Evolutionary conservation across 306 rosid species (phyloP).

Genomic region (Quercus berberidifolia): DNA sequence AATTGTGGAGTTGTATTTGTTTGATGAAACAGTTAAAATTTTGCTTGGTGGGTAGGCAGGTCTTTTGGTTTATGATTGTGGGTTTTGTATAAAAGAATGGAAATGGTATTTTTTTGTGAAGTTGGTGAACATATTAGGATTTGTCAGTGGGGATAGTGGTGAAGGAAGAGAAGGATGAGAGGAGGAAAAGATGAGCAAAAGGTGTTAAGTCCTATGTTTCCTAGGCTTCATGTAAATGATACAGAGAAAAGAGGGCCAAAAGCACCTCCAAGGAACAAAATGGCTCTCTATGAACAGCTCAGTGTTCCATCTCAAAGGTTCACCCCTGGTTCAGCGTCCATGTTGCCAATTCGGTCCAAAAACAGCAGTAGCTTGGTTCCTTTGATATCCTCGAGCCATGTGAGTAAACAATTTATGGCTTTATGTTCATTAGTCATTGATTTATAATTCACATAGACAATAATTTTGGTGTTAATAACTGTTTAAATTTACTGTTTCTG

Average conservation of each 20-base stretch:
- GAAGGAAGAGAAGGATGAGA: constrained; percentile 44
- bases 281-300: constrained; percentile 95
- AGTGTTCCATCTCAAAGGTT: constrained; percentile 83
- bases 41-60: background rate
- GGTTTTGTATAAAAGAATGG: constrained; percentile 8
- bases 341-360: constrained; percentile 30
- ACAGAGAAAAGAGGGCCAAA: constrained; percentile 93
- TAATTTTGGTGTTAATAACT: background rate
- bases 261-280: constrained; percentile 99
- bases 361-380: constrained; percentile 33
- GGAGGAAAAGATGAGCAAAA: constrained; percentile 79
- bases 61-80: background rate
- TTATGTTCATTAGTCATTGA: background rate
- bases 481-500: background rate
- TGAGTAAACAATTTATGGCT: constrained; percentile 27
- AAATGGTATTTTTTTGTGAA: constrained; percentile 7
- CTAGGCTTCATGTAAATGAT: constrained; percentile 90
- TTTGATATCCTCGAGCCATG: constrained; percentile 37
- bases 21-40: background rate
- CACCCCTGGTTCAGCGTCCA: constrained; percentile 44
- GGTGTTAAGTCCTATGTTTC: constrained; percentile 82
- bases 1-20: constrained; percentile 10
- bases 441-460: background rate
- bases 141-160: background rate
- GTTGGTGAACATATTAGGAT: constrained; percentile 4